Conservation (phyloP, 139 green algal species). For the Protoeuglena noctilucae region DNA sequence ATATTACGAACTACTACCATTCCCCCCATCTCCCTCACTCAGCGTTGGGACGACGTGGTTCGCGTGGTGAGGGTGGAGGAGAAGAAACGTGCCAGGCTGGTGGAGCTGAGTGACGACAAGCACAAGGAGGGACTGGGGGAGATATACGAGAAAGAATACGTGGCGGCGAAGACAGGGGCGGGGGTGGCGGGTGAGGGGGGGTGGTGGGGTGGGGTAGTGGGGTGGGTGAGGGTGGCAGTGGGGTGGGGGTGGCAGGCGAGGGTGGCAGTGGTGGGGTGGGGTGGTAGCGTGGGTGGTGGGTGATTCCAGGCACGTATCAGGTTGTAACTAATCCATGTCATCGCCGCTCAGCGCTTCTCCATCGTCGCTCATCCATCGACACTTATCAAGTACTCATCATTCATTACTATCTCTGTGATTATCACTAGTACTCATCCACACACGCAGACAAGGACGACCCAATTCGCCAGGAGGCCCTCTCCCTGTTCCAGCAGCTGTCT, state of each 20-base stretch:
- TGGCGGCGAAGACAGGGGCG: conserved; percentile 13
- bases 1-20: neutral
- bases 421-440: no score
- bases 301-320: no score
- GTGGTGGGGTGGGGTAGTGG: no score
- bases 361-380: no score
- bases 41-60: neutral
- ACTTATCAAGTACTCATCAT: no score
- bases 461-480: conserved; percentile 16
- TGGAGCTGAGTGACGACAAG: conserved; percentile 6
- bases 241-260: no score
- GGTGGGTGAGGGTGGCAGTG: no score
- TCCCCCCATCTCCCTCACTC: neutral
- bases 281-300: no score
- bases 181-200: conserved; percentile 8
- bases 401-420: no score
- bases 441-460: conserved; percentile 19
- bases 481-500: conserved; percentile 60
- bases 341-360: no score
- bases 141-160: conserved; percentile 63
- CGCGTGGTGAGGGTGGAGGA: conserved; percentile 54
- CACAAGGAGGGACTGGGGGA: conserved; percentile 50
- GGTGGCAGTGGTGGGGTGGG: neutral
- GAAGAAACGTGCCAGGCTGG: conserved; percentile 33
- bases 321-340: no score